These are phyloP conservation scores for Ciborinia camelliae DNA, from an alignment of 2,329 filamentous ascomycete species.

Conservation along the genomic window DNA sequence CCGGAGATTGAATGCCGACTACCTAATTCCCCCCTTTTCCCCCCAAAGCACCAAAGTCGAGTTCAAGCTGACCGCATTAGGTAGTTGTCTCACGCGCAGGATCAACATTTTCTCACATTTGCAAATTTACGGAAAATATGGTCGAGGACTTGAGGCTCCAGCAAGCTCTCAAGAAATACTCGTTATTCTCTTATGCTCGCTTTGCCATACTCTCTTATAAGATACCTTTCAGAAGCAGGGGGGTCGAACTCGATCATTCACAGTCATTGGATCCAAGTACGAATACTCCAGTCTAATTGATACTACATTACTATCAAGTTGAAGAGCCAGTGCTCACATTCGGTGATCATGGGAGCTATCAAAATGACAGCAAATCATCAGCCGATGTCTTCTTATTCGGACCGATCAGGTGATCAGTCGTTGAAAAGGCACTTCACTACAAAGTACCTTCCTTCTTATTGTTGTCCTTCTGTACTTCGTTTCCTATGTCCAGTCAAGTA, in stretches of 20 bases:
- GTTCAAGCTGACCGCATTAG: too few species aligned
- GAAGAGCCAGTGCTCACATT: constrained; percentile 14
- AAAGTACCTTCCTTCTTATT: neutral
- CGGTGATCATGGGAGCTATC: constrained; percentile 2
- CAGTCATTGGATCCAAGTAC: neutral
- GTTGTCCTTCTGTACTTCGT: neutral
- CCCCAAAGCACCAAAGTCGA: too few species aligned
- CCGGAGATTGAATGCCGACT: neutral
- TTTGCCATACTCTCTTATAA: too few species aligned
- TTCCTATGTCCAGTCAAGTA: neutral
- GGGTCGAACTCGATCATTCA: neutral
- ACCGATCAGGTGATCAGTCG: constrained; percentile 2
- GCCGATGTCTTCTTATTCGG: constrained; percentile 11
- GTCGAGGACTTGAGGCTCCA: too few species aligned
- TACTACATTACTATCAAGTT: neutral
- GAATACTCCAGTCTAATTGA: too few species aligned
- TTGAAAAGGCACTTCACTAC: neutral
- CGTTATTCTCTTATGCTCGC: too few species aligned
- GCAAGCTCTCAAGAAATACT: too few species aligned
- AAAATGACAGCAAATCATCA: constrained; percentile 4
- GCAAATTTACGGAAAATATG: neutral
- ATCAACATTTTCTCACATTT: neutral
- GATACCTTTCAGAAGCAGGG: neutral
- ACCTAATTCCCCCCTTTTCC: neutral
- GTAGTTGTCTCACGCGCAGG: too few species aligned